phyloP scores from a whole-genome alignment of 352 stramenopile species.

The Globisporangium viniferum region DNA sequence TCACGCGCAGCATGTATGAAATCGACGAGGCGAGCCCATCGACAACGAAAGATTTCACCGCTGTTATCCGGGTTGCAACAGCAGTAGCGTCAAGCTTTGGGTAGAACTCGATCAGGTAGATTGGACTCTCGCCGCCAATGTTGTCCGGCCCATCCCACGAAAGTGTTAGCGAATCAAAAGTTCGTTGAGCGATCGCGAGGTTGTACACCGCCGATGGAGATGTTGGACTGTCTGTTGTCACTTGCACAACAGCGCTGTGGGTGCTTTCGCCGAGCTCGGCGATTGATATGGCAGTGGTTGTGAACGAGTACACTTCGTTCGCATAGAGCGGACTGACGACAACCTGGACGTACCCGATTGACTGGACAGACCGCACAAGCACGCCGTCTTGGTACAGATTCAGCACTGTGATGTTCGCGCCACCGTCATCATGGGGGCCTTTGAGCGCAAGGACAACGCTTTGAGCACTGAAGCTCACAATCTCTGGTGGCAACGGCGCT shows the following conservation, averaged over 20 bases:
- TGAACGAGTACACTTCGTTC: slow-evolving; percentile 31
- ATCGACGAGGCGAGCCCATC: slow-evolving; percentile 27
- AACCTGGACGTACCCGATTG: slow-evolving; percentile 19
- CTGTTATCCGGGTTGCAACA: not conserved
- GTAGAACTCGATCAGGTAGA: slow-evolving; percentile 33
- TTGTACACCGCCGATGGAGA: slow-evolving; percentile 36
- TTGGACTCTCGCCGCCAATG: slow-evolving; percentile 35
- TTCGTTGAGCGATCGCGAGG: slow-evolving; percentile 19
- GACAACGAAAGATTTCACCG: slow-evolving; percentile 18
- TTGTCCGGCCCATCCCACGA: slow-evolving; percentile 36
- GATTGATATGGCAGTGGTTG: slow-evolving; percentile 26
- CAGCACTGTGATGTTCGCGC: slow-evolving; percentile 28
- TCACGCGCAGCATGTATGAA: slow-evolving; percentile 33
- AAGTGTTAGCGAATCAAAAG: slow-evolving; percentile 33
- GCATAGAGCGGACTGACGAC: slow-evolving; percentile 28
- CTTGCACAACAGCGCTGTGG: slow-evolving; percentile 21
- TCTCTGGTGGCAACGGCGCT: slow-evolving; percentile 23
- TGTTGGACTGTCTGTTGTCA: slow-evolving; percentile 30
- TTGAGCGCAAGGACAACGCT: slow-evolving; percentile 32
- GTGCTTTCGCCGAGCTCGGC: slow-evolving; percentile 29
- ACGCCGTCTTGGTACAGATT: slow-evolving; percentile 44
- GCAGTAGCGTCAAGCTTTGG: slow-evolving; percentile 6
- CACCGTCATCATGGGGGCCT: slow-evolving; percentile 39
- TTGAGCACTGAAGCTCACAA: slow-evolving; percentile 24
- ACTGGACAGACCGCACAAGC: slow-evolving; percentile 19